phyloP scores from a whole-genome alignment of 768 basidiomycete species.

The Pholiota conissans region DNA sequence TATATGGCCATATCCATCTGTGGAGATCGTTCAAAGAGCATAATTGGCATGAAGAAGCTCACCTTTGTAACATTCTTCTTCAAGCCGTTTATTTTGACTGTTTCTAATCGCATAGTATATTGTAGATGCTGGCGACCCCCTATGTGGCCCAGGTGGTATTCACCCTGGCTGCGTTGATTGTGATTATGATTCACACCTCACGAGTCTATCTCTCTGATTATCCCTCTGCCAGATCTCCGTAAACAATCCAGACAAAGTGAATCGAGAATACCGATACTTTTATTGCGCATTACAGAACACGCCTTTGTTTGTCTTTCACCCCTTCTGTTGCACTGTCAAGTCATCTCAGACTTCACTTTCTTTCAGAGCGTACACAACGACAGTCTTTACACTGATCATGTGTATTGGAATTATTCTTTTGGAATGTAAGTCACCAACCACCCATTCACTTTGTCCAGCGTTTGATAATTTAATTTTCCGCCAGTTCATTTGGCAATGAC shows the following conservation, averaged over 20 bases:
- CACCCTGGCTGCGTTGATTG: conserved; percentile 28
- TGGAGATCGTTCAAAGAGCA: conserved; percentile 13
- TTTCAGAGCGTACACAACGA: conserved; percentile 21
- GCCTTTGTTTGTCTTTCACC: conserved; percentile 18
- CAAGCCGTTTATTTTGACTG: no score
- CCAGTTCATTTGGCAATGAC: conserved; percentile 29
- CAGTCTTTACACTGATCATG: conserved; percentile 25
- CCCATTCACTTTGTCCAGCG: not conserved
- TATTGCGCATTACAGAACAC: conserved; percentile 29
- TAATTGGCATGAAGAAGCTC: conserved; percentile 19
- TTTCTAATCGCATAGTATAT: no score
- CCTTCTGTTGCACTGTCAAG: not conserved
- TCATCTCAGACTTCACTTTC: not conserved
- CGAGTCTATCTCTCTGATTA: not conserved
- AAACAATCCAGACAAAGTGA: conserved; percentile 26
- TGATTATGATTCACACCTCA: conserved; percentile 7
- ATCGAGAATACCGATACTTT: conserved; percentile 20
- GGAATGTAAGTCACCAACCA: conserved; percentile 22
- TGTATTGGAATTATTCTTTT: conserved; percentile 28
- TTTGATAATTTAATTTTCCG: not conserved
- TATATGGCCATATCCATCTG: conserved; percentile 28
- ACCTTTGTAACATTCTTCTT: conserved; percentile 17
- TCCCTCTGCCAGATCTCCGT: conserved; percentile 19
- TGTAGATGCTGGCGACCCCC: conserved; percentile 35
- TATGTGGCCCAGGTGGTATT: conserved; percentile 32